Evolutionary conservation across 2,329 filamentous ascomycete genomes (phyloP).

Genomic region (Grosmannia serpens): DNA sequence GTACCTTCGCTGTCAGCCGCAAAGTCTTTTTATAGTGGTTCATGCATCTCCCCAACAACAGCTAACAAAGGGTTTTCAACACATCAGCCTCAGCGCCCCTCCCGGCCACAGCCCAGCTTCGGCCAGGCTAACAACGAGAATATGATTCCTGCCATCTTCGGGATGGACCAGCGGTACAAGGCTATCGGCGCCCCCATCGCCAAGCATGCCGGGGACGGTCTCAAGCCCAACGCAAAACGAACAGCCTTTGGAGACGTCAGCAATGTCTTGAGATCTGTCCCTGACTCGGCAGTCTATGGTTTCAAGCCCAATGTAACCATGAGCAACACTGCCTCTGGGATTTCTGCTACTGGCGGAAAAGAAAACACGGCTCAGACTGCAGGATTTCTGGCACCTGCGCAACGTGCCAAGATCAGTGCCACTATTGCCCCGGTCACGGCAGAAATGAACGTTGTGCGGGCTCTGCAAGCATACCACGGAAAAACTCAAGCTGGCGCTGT

Average conservation of each 20-base stretch:
- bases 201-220: conserved; percentile 33
- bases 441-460: neutral
- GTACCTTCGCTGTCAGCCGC: neutral
- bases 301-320: conserved; percentile 19
- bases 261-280: conserved; percentile 42
- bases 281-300: conserved; percentile 16
- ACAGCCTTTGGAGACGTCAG: conserved; percentile 75
- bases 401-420: conserved; percentile 5
- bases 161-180: conserved; percentile 63
- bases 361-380: conserved; percentile 23
- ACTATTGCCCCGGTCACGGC: neutral
- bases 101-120: conserved; percentile 32
- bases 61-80: conserved; percentile 5
- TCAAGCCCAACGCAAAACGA: conserved; percentile 60
- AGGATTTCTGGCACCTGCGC: conserved; percentile 9
- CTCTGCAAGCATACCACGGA: neutral
- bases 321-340: conserved; percentile 7
- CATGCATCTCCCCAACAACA: neutral
- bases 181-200: conserved; percentile 53
- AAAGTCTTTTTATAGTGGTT: neutral
- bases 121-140: conserved; percentile 60
- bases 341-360: conserved; percentile 13
- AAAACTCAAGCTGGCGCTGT: neutral
- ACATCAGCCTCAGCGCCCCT: conserved; percentile 56
- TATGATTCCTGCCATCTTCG: conserved; percentile 41